phyloP scores from a whole-genome alignment of 2,329 filamentous ascomycete genomes.

The Apiospora rasikravindrae region DNA sequence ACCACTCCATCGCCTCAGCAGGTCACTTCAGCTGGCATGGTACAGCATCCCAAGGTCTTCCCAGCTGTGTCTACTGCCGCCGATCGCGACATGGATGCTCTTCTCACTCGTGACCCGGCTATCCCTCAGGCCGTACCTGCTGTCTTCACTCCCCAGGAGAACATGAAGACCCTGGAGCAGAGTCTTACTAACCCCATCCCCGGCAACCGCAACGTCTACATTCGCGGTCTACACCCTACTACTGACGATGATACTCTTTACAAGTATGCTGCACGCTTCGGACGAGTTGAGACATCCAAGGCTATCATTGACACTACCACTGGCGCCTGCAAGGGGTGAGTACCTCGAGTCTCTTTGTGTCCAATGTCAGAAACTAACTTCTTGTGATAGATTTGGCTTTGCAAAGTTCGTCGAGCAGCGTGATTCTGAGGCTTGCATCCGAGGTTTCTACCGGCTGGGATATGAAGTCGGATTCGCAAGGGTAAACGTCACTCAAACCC shows the following conservation, averaged over 20 bases:
- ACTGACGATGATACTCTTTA: constrained; percentile 91
- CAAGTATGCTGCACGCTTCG: constrained; percentile 84
- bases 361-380: not conserved
- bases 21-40: constrained; percentile 47
- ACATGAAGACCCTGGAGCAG: constrained; percentile 88
- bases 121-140: constrained; percentile 91
- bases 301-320: constrained; percentile 96
- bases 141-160: constrained; percentile 82
- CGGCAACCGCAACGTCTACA: constrained; percentile 97
- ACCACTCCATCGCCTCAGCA: constrained; percentile 71
- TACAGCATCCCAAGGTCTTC: constrained; percentile 47
- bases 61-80: constrained; percentile 40
- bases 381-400: constrained; percentile 79
- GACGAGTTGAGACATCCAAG: constrained; percentile 94
- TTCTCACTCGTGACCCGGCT: constrained; percentile 76
- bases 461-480: constrained; percentile 98
- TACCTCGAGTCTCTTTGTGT: constrained; percentile 24
- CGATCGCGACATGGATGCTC: constrained; percentile 63
- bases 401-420: constrained; percentile 90
- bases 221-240: constrained; percentile 91
- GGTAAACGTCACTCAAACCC: constrained; percentile 55
- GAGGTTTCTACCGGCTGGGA: constrained; percentile 89
- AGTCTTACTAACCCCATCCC: constrained; percentile 90
- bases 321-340: constrained; percentile 93
- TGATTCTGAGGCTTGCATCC: constrained; percentile 94